These are phyloP conservation scores for Kazachstania africana DNA, from an alignment of 805 yeast species.

Conservation along the genomic window DNA sequence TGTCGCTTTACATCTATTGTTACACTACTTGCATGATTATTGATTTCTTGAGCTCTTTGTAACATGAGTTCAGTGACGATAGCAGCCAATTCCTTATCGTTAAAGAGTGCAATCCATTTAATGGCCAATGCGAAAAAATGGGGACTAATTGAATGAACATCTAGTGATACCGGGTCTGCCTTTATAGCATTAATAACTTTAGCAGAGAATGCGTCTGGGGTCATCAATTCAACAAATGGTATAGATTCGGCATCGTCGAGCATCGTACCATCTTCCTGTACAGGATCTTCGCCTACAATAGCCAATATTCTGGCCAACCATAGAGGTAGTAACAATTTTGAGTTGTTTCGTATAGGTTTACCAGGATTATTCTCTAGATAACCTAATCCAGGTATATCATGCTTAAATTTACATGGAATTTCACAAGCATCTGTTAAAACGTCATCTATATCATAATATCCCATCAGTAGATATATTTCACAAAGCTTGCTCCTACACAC, in stretches of 20 bases:
- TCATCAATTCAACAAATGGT: conserved; percentile 54
- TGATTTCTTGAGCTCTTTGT: conserved; percentile 57
- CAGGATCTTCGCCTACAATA: conserved; percentile 25
- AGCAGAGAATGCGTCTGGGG: conserved; percentile 56
- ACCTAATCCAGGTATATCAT: conserved; percentile 78
- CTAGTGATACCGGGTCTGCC: conserved; percentile 55
- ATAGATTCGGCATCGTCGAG: conserved; percentile 21
- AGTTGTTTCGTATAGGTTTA: conserved; percentile 36
- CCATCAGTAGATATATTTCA: conserved; percentile 15
- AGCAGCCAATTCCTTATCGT: conserved; percentile 49
- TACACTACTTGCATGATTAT: conserved; percentile 44
- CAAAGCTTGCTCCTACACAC: not conserved
- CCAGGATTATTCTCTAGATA: conserved; percentile 73
- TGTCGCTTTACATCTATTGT: conserved; percentile 2
- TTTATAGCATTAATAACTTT: conserved; percentile 74
- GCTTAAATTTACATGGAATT: conserved; percentile 69
- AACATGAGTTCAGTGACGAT: conserved; percentile 42
- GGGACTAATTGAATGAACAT: conserved; percentile 51
- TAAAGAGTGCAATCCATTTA: conserved; percentile 67
- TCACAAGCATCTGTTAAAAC: conserved; percentile 60
- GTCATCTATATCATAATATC: conserved; percentile 68
- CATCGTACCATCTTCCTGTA: conserved; percentile 19
- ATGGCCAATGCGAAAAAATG: conserved; percentile 60
- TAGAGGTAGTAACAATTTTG: conserved; percentile 68
- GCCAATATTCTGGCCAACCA: conserved; percentile 85